Evolutionary conservation across 345 rosid genomes (phyloP).

Genomic region (Streptanthus diversifolius): DNA sequence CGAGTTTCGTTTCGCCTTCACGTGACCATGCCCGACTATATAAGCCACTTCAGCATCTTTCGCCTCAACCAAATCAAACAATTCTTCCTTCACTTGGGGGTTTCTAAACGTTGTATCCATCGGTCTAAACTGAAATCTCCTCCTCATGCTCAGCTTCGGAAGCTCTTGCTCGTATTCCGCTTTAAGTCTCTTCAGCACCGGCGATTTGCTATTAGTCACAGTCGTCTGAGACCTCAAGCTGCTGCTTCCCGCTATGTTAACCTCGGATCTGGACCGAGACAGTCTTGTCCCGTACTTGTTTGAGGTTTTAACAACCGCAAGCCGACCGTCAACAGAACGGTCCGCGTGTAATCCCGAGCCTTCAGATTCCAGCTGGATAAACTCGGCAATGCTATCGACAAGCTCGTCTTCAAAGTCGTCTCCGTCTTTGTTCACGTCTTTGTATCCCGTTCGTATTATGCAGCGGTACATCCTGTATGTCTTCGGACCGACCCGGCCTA

Average conservation of each 20-base stretch:
- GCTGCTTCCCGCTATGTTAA: slow-evolving; percentile 33
- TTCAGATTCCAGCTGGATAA: slow-evolving; percentile 89
- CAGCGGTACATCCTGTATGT: slow-evolving; percentile 86
- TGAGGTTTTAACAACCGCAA: slow-evolving; percentile 77
- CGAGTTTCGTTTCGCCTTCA: slow-evolving; percentile 71
- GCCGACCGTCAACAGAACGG: slow-evolving; percentile 58
- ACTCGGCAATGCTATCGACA: slow-evolving; percentile 78
- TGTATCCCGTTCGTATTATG: slow-evolving; percentile 82
- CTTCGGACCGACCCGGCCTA: slow-evolving; percentile 93
- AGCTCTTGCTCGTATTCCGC: slow-evolving; percentile 63
- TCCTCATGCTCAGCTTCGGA: slow-evolving; percentile 42
- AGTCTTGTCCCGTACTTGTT: slow-evolving; percentile 71
- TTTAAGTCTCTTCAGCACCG: slow-evolving; percentile 49
- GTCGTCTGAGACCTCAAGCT: slow-evolving; percentile 40
- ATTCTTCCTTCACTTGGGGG: slow-evolving; percentile 67
- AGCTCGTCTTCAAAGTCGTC: slow-evolving; percentile 77
- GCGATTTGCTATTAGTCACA: slow-evolving; percentile 60
- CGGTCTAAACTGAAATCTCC: slow-evolving; percentile 53
- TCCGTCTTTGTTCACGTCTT: slow-evolving; percentile 65
- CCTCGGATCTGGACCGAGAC: slow-evolving; percentile 43
- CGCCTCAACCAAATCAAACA: slow-evolving; percentile 69
- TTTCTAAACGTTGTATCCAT: slow-evolving; percentile 53
- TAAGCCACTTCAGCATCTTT: slow-evolving; percentile 73
- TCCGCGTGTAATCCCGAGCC: slow-evolving; percentile 42
- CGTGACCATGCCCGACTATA: slow-evolving; percentile 63